Base-by-base conservation (phyloP, 1,284 basidiomycete genomes). In the Trametes hirsuta region DNA sequence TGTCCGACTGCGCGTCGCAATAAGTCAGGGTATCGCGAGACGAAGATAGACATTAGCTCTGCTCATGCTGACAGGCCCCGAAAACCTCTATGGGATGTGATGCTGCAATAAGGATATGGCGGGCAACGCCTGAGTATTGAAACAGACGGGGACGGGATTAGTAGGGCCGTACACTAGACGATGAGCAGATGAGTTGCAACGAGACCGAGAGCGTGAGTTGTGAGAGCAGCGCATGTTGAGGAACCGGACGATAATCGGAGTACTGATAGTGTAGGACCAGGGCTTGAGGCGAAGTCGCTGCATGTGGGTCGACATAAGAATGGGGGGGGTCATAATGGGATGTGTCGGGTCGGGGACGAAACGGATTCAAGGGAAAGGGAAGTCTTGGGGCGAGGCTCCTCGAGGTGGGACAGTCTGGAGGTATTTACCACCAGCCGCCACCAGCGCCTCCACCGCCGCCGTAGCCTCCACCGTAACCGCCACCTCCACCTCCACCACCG, bases 181-280 rank as follows among this genome's bases (percentile, higher is more conserved):
- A 79, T 76, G 79, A 82, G 79, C 83, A 83, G 79, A 76, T 71
- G 68, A 69, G 74, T 80, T 58, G 78, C 79, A 79, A 81, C 79
- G 83, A 85, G 83, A 86, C 84, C 80, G 82, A 80, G 81, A 68
- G 66, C 72, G 68, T 68, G 68, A 68, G 66, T 64, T 63, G 69
- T 69, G 72, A 84, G 83, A 86, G 86, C 84, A 86, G 84, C 84
- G 83, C 83, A 83, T 69, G 64, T 47, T 55, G 47, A 53, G 48
- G 52, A 30, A 55, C 40, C 47, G 45, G 30, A 58, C 55, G 34
- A 40, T 25, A 46, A 58, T 40, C 44, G 59, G 49, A 68, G 66
- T 70, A 67, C 68, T n/a, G 58, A 63, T 64, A 58, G 63, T 51
- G 56, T 63, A 61, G 67, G 59, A 67, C 63, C 59, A 66, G 57